Percentiles rank a stretch among this genome's conserved stretches.
These are phyloP conservation scores for Begonia peltatifolia DNA, from an alignment of 306 rosid species.

Conservation along the genomic window DNA sequence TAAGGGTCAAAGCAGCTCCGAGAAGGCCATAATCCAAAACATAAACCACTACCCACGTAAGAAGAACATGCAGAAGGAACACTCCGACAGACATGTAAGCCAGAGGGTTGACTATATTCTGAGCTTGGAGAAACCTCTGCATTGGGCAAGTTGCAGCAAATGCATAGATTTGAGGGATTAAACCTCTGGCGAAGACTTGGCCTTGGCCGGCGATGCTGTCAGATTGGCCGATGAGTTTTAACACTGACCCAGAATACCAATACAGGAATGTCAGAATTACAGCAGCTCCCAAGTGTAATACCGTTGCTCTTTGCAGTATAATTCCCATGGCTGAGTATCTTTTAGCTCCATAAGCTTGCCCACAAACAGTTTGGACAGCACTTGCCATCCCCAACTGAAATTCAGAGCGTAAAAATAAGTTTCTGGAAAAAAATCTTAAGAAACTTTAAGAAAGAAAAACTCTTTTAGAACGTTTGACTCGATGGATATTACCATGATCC, in stretches of 20 bases:
- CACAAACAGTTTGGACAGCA: conserved; percentile 71
- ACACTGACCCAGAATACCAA: too few relatives aligned
- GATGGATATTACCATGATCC: conserved; percentile 38
- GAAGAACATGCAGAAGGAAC: not conserved
- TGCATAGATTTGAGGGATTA: conserved; percentile 7
- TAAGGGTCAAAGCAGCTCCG: too few relatives aligned
- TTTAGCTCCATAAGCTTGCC: conserved; percentile 65
- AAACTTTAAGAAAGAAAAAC: too few relatives aligned
- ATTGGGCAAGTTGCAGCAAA: conserved; percentile 32
- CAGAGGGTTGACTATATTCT: conserved; percentile 35
- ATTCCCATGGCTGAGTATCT: conserved; percentile 35
- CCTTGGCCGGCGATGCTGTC: too few relatives aligned
- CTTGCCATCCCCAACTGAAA: conserved; percentile 60
- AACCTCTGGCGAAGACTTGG: too few relatives aligned
- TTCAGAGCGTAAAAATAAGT: not conserved
- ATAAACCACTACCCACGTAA: not conserved
- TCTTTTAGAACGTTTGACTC: not conserved
- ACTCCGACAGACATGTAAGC: conserved; percentile 7
- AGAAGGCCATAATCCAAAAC: not conserved
- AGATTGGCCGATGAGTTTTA: too few relatives aligned
- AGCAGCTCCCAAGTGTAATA: conserved; percentile 8
- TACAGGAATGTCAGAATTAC: conserved; percentile 3
- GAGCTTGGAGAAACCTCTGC: conserved; percentile 46
- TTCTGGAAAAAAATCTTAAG: too few relatives aligned
- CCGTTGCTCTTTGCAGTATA: conserved; percentile 37